These are phyloP conservation scores for Lophiotrema nucula DNA, from an alignment of 495 filamentous ascomycete species.

Conservation along the genomic window DNA sequence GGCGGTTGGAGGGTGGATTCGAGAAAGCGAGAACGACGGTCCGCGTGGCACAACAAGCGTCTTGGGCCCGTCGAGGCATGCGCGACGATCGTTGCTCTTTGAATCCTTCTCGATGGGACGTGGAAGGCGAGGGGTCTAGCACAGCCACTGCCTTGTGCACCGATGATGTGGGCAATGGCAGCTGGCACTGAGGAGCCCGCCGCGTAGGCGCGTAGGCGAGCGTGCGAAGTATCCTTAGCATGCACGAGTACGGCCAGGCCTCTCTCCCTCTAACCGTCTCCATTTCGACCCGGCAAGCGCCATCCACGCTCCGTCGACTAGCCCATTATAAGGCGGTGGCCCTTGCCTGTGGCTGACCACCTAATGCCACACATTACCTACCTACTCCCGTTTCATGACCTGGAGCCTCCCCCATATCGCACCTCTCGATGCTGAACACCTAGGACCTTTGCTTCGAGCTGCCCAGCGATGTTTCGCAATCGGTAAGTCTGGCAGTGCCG, in stretches of 20 bases:
- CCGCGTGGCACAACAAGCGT: slow-evolving; percentile 19
- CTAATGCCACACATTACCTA: slow-evolving; percentile 31
- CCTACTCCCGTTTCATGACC: slow-evolving; percentile 26
- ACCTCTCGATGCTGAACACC: slow-evolving; percentile 27
- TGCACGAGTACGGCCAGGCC: too few species aligned
- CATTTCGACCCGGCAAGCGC: neutral
- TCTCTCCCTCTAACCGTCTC: slow-evolving; percentile 2
- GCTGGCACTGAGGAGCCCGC: neutral
- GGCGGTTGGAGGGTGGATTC: slow-evolving; percentile 18
- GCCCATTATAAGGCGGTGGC: slow-evolving; percentile 10
- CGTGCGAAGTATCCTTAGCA: too few species aligned
- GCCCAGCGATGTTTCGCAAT: slow-evolving; percentile 43
- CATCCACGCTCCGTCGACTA: slow-evolving; percentile 28
- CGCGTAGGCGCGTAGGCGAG: too few species aligned
- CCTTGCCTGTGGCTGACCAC: slow-evolving; percentile 34
- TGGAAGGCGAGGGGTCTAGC: too few species aligned
- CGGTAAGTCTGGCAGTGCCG: slow-evolving; percentile 32
- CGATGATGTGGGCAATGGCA: neutral
- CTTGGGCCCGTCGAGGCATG: neutral
- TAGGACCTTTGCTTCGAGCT: slow-evolving; percentile 23
- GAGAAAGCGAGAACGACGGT: slow-evolving; percentile 27
- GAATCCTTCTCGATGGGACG: slow-evolving; percentile 11
- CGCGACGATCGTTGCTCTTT: slow-evolving; percentile 26
- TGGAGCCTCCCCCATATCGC: slow-evolving; percentile 28
- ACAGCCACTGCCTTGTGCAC: slow-evolving; percentile 27